Base-by-base conservation (phyloP, 169 alveolate species). In the Eimeria sp. region DNA sequence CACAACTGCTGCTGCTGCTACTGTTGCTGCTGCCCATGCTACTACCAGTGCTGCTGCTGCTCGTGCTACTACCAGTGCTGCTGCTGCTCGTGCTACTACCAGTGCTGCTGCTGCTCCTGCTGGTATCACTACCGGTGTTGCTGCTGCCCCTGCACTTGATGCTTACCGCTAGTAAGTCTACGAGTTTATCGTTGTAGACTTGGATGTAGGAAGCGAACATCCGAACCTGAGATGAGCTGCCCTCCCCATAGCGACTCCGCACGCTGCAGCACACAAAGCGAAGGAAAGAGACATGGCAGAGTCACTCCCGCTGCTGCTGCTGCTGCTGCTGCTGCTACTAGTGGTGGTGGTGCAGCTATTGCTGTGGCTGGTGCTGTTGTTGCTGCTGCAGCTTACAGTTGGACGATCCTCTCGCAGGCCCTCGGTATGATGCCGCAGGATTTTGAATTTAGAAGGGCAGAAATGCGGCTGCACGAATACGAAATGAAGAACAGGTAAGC, bases 121-220 rank as follows among this genome's bases (percentile, higher is more conserved):
- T n/a, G 76, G 56, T 27, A 40, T 18, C 13, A 76, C 40, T 9
- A 30, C 76, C 6, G 90, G 37, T 56, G 90, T 76, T 27, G 90
- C 76, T 30, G 49, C 74, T 54, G 90, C 74, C 33, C 56, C 90
- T 25, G 74, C 56, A 23, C 60, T n/a, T 77, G 77, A 85, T 71
- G 33, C 95, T 89, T 60, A 97, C 97, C 37, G 96, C 96, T 54
- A 97, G 82, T 40, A 97, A 95, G 85, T 97, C 98, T 71, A 96
- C 95, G 88, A 97, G 95, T 93, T 96, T 95, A 49, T 97, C 98
- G 82, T 97, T 97, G 95, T 97, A 97, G 23, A 97, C 82, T 94
- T 97, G 98, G 89, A 97, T 89, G 68, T 97, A 97, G 52, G 98
- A 97, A 8, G 96, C 98, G 58, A 95, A 97, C 56, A 97, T 97